A percentile compares a stretch with the other conserved stretches of the same genome.
phyloP scores from a whole-genome alignment of 441 rosid species.

The Croton setiger region DNA sequence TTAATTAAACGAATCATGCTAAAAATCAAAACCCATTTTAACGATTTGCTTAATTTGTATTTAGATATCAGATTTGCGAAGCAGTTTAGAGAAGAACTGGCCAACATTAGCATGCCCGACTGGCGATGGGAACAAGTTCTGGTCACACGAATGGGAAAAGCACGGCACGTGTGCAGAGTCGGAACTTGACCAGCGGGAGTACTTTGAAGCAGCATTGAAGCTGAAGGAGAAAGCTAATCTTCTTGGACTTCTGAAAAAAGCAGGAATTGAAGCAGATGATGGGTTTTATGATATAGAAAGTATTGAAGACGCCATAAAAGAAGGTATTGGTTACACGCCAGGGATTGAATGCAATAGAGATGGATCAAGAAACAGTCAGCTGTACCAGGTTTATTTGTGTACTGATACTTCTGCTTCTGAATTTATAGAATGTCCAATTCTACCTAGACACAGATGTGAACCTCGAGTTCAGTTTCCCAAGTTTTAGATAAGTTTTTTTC shows the following conservation, averaged over 20 bases:
- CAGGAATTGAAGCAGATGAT: constrained; percentile 65
- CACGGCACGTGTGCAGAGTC: constrained; percentile 86
- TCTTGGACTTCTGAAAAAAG: constrained; percentile 39
- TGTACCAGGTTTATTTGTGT: constrained; percentile 63
- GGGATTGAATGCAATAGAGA: constrained; percentile 65
- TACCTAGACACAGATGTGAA: constrained; percentile 47
- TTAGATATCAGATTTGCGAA: constrained; percentile 52
- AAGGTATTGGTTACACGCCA: constrained; percentile 47
- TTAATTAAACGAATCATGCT: too few relatives aligned
- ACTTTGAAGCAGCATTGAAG: constrained; percentile 56
- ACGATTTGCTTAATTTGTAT: not conserved
- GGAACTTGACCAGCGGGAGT: constrained; percentile 58
- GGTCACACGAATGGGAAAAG: constrained; percentile 88
- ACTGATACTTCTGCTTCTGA: constrained; percentile 65
- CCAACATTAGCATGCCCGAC: constrained; percentile 79
- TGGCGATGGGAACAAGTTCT: constrained; percentile 54
- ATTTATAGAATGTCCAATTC: constrained; percentile 60
- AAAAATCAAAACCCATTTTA: too few relatives aligned
- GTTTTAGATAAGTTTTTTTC: constrained; percentile 23
- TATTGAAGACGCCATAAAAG: constrained; percentile 52
- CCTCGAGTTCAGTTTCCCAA: constrained; percentile 51
- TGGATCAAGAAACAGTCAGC: constrained; percentile 45
- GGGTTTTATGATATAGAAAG: constrained; percentile 44
- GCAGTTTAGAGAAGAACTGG: constrained; percentile 48
- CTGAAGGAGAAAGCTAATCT: constrained; percentile 50